phyloP scores from a whole-genome alignment of 129 eudicot genomes.

The Gnaphalium uliginosum region DNA sequence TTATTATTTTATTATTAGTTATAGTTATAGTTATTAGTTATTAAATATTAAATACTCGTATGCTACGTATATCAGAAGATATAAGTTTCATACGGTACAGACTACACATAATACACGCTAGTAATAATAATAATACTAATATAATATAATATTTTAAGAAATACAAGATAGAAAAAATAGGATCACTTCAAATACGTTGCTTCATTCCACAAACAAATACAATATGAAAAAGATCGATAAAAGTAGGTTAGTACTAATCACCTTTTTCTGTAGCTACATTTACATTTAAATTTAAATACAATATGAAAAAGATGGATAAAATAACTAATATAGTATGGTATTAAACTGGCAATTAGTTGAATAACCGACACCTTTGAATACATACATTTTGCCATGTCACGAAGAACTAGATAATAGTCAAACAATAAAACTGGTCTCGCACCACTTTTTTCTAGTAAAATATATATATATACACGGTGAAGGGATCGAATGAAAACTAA shows the following conservation, averaged over 20 bases:
- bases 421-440: too few relatives aligned
- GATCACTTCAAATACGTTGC: background rate
- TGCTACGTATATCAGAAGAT: too few relatives aligned
- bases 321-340: background rate
- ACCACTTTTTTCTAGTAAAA: too few relatives aligned
- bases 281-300: too few relatives aligned
- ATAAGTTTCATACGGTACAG: background rate
- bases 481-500: too few relatives aligned
- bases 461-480: too few relatives aligned
- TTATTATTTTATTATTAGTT: too few relatives aligned
- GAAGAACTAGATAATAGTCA: too few relatives aligned
- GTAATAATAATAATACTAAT: too few relatives aligned
- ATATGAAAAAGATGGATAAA: background rate
- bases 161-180: background rate
- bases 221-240: too few relatives aligned
- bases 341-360: background rate
- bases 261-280: background rate
- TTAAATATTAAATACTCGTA: too few relatives aligned
- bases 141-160: background rate
- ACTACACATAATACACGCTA: background rate
- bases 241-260: background rate
- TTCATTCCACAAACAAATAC: background rate
- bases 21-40: too few relatives aligned
- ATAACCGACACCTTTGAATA: slow-evolving; percentile 4
- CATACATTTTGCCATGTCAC: background rate